Percentiles rank a stretch among this genome's conserved stretches.
These are phyloP conservation scores for Linum trigynum DNA, from an alignment of 345 rosid genomes.

Conservation along the genomic window DNA sequence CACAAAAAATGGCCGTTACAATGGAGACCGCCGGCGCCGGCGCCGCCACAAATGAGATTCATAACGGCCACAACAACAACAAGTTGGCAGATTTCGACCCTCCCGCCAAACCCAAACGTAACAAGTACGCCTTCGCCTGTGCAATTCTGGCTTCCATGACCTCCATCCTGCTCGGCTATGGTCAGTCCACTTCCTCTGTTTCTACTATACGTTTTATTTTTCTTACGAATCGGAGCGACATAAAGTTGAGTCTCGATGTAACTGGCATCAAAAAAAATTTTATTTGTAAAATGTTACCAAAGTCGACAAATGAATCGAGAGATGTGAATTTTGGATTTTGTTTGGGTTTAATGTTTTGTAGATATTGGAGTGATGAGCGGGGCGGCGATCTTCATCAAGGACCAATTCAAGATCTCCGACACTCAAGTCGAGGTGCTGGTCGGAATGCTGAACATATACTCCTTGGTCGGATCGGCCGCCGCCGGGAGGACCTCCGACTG, in stretches of 20 bases:
- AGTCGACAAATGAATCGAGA: too few relatives aligned
- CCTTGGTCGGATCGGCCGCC: constrained; percentile 4
- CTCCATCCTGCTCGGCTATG: constrained; percentile 1
- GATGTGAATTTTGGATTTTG: too few relatives aligned
- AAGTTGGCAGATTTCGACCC: neutral
- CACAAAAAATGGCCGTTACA: too few relatives aligned
- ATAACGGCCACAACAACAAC: neutral
- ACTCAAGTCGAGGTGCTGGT: constrained; percentile 1
- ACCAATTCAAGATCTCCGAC: constrained; percentile 4
- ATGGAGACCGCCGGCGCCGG: too few relatives aligned
- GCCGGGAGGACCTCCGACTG: constrained; percentile 7
- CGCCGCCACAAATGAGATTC: too few relatives aligned
- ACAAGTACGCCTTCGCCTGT: constrained; percentile 1
- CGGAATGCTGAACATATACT: neutral
- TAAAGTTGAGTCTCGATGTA: too few relatives aligned
- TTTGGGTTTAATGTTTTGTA: neutral
- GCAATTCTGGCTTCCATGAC: constrained; percentile 5
- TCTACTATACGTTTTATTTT: too few relatives aligned
- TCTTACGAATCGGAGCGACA: too few relatives aligned
- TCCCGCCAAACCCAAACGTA: constrained; percentile 2
- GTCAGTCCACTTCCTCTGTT: neutral
- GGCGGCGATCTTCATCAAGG: neutral
- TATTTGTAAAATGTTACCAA: too few relatives aligned
- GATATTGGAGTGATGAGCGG: constrained; percentile 6
- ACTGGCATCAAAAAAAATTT: too few relatives aligned